Evolutionary conservation across 2,329 filamentous ascomycete genomes (phyloP).

Genomic region (Elsinoe fawcettii): DNA sequence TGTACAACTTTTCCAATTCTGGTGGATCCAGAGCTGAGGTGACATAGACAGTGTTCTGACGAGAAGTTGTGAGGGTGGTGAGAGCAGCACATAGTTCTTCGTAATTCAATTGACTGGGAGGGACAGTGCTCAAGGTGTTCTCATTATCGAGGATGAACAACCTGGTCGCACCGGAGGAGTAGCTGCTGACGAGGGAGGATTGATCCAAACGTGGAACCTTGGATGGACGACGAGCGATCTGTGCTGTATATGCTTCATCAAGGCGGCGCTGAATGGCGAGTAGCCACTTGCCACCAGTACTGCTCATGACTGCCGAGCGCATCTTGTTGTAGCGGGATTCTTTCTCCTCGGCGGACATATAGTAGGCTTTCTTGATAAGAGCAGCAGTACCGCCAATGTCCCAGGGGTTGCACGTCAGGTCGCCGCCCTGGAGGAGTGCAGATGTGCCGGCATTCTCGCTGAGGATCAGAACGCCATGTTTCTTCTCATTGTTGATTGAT

Average conservation of each 20-base stretch:
- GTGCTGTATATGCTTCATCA: conserved; percentile 70
- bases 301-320: conserved; percentile 63
- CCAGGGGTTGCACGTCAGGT: conserved; percentile 89
- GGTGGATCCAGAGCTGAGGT: conserved; percentile 86
- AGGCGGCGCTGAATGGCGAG: conserved; percentile 65
- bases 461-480: conserved; percentile 80
- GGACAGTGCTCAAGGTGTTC: conserved; percentile 81
- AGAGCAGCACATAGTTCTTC: conserved; percentile 50
- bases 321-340: conserved; percentile 65
- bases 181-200: conserved; percentile 55
- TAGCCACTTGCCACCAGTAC: conserved; percentile 83
- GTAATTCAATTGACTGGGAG: conserved; percentile 73
- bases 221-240: conserved; percentile 74
- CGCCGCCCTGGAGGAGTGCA: conserved; percentile 70
- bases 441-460: conserved; percentile 94
- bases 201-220: conserved; percentile 79
- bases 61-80: conserved; percentile 71
- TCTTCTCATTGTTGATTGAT: conserved; percentile 61
- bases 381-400: conserved; percentile 83
- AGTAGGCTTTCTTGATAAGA: conserved; percentile 73
- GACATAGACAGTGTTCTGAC: conserved; percentile 79
- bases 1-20: conserved; percentile 80
- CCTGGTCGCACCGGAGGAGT: conserved; percentile 57
- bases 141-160: conserved; percentile 92
- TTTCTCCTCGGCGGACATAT: conserved; percentile 71